Conservation (phyloP, 176 grass and related monocot species). For the Saccharum officinarum region DNA sequence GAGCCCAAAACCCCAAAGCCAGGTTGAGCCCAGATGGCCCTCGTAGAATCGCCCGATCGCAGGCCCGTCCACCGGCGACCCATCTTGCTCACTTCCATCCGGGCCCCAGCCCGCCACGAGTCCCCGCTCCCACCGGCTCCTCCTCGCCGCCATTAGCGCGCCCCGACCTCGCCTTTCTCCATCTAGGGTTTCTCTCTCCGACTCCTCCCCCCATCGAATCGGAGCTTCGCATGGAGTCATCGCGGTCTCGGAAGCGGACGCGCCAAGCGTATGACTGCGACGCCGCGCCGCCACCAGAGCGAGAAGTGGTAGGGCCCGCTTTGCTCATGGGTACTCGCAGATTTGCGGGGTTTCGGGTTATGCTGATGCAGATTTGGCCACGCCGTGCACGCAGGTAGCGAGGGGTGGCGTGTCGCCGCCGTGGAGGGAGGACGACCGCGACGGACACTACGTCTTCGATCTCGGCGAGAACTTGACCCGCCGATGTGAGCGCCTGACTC, state of each 20-base stretch:
- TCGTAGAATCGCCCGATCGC: not conserved
- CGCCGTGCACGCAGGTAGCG: slow-evolving; percentile 42
- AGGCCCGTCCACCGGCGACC: not conserved
- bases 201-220: slow-evolving; percentile 22
- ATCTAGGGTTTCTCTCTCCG: slow-evolving; percentile 28
- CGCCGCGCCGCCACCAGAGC: slow-evolving; percentile 42
- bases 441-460: slow-evolving; percentile 90
- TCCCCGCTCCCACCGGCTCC: not conserved
- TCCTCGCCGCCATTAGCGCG: slow-evolving; percentile 20
- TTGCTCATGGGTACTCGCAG: not conserved
- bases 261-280: slow-evolving; percentile 47
- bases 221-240: slow-evolving; percentile 59
- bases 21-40: not conserved
- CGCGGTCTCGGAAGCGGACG: slow-evolving; percentile 66
- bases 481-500: slow-evolving; percentile 61
- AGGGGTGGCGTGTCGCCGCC: slow-evolving; percentile 71
- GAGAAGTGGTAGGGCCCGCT: slow-evolving; percentile 49
- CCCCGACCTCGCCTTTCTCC: not conserved
- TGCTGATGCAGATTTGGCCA: slow-evolving; percentile 26
- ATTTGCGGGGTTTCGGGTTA: not conserved
- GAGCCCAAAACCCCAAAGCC: not conserved
- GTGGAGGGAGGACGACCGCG: slow-evolving; percentile 79
- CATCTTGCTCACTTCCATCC: not conserved
- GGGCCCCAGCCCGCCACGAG: slow-evolving; percentile 24
- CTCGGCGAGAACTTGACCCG: slow-evolving; percentile 92